Percentiles rank a stretch among this genome's conserved stretches.
These are phyloP conservation scores for Alternaria burnsii DNA, from an alignment of 2,329 filamentous ascomycete species.

Conservation along the genomic window DNA sequence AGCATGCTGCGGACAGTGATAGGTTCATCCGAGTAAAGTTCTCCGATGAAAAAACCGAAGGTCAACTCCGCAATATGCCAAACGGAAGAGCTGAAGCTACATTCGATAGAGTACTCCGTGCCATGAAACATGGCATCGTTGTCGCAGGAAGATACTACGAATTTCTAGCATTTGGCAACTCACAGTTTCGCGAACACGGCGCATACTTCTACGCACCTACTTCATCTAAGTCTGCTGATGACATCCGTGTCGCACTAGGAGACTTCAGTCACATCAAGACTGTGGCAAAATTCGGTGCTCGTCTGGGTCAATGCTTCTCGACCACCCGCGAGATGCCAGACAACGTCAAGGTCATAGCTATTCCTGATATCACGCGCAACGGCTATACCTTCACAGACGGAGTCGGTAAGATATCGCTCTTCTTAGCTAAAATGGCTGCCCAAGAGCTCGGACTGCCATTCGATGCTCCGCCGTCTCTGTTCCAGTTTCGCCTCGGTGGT, in stretches of 20 bases:
- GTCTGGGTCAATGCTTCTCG: constrained; percentile 94
- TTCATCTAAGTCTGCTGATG: constrained; percentile 70
- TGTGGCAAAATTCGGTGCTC: constrained; percentile 88
- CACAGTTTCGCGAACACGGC: constrained; percentile 89
- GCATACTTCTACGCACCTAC: constrained; percentile 90
- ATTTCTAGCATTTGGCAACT: constrained; percentile 94
- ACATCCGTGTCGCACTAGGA: constrained; percentile 89
- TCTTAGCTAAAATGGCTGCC: constrained; percentile 77
- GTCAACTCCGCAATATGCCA: constrained; percentile 45
- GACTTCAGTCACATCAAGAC: constrained; percentile 80
- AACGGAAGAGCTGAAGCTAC: constrained; percentile 61
- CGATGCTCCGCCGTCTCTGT: constrained; percentile 75
- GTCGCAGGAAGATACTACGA: constrained; percentile 85
- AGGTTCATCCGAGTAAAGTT: constrained; percentile 91
- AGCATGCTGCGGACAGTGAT: constrained; percentile 73
- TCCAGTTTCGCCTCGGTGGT: constrained; percentile 91
- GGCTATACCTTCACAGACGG: constrained; percentile 86
- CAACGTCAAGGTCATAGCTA: constrained; percentile 64
- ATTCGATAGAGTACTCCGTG: constrained; percentile 76
- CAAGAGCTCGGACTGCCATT: constrained; percentile 71
- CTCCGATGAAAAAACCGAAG: constrained; percentile 75
- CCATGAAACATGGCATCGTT: constrained; percentile 78
- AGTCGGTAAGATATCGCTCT: constrained; percentile 87
- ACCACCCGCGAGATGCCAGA: constrained; percentile 82
- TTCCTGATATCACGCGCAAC: constrained; percentile 75